Percentiles rank a stretch among this genome's conserved stretches.
Conservation (phyloP, 768 basidiomycete genomes). For the Guyanaporus albipodus region DNA sequence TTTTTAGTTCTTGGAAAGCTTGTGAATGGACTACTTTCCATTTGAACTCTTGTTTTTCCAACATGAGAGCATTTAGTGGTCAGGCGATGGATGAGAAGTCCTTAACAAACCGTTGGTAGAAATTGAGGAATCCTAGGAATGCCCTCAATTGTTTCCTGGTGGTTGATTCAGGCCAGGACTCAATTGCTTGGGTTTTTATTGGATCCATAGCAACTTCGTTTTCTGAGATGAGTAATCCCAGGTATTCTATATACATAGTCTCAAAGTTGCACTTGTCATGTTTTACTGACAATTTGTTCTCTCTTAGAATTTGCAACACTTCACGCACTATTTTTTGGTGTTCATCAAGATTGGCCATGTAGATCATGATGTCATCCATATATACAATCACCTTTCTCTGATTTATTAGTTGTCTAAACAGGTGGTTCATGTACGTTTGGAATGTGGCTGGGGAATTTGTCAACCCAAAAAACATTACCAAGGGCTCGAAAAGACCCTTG, state of each 20-base stretch:
- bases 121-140: not conserved
- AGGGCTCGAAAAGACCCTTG: not conserved
- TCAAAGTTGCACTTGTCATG: not conserved
- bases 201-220: not conserved
- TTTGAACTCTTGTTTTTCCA: not conserved
- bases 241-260: not conserved
- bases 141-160: not conserved
- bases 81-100: not conserved
- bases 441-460: slow-evolving; percentile 17
- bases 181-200: not conserved
- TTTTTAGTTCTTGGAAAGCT: not conserved
- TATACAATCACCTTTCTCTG: slow-evolving; percentile 28
- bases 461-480: slow-evolving; percentile 2
- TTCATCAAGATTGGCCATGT: slow-evolving; percentile 25
- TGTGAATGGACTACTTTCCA: not conserved
- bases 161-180: fast-evolving
- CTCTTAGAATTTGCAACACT: not conserved
- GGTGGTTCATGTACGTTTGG: slow-evolving; percentile 25
- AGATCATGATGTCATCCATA: slow-evolving; percentile 42
- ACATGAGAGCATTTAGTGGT: not conserved
- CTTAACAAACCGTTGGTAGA: not conserved
- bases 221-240: not conserved
- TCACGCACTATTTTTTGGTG: slow-evolving; percentile 8
- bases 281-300: slow-evolving; percentile 1
- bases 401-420: slow-evolving; percentile 14